Percentiles rank a stretch among this genome's conserved stretches.
phyloP scores from a whole-genome alignment of 305 asterid genomes.

The Caryopteris hybrid region DNA sequence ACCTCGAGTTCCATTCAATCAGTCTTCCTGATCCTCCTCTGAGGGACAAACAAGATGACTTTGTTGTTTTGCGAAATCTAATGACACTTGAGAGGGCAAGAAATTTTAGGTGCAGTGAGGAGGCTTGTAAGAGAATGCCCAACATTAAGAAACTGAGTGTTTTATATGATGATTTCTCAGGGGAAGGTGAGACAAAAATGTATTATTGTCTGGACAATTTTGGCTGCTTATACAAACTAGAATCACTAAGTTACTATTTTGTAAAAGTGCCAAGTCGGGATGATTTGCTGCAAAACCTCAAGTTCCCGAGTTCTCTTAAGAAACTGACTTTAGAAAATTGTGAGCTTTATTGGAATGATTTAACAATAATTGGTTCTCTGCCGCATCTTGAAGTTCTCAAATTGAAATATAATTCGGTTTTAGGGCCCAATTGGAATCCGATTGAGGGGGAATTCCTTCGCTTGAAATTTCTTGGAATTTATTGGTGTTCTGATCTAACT shows the following conservation, averaged over 20 bases:
- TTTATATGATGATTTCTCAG: neutral
- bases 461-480: neutral
- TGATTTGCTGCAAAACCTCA: neutral
- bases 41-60: neutral
- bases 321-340: neutral
- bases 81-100: neutral
- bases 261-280: neutral
- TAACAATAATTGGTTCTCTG: neutral
- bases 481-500: neutral
- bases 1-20: neutral
- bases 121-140: neutral
- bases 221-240: neutral
- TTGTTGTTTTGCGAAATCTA: neutral
- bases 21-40: neutral
- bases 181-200: neutral
- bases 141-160: neutral
- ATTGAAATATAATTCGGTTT: neutral
- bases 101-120: neutral
- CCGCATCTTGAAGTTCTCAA: neutral
- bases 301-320: neutral
- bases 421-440: neutral
- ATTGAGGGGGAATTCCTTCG: neutral
- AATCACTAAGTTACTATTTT: neutral
- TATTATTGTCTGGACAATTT: neutral
- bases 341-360: neutral